Base-by-base conservation (phyloP, 306 rosid species). In the Cercis canadensis region DNA sequence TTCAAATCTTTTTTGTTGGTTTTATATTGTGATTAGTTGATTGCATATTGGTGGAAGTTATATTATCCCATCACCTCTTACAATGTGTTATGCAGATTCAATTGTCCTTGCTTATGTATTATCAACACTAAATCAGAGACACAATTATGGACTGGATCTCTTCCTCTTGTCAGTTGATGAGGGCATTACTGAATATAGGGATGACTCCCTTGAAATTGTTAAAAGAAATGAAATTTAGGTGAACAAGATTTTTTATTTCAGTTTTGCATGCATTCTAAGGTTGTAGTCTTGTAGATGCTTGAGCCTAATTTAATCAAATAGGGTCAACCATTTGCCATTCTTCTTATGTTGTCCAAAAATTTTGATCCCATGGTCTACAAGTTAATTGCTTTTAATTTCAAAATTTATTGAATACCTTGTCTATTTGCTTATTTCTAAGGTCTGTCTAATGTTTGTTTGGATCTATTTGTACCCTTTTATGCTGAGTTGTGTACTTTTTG, bases 151-250 rank as follows among this genome's bases (percentile, higher is more conserved):
- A 12, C 82, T 94, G 70, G 84, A 94, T 41, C 98, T 94, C 69
- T 89, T 87, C 81, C 92, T 94, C 49, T 55, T 94, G 32, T 94
- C 98, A 0, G 87, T 94, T 5, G 96, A 94, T 55, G 97, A 94
- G 76, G 98, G 98, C 69, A 94, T 94, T 75, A 85, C 96, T 32
- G 98, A 96, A 17, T 90, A 94, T 83, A 86, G 96, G 66, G 98
- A 94, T 19, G 98, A 94, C 78, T 94, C 98, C 14, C 97, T 94
- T 8, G 76, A 84, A 67, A 94, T 97, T 8, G 98, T 94, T 67
- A 88, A 90, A 63, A 78, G 98, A 63, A 94, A 94, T 77, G 90
- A 94, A 66, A 57, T 89, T 70, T 87, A 88, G 90, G 90, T 88
- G 51, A 69, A 2, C 12, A 21, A 6, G 7, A 6, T 37, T 31